Evolutionary conservation across 1,139 yeast genomes (phyloP), one percentile per base, ranked within the genome.

Genomic region (Meyerozyma sp.): DNA sequence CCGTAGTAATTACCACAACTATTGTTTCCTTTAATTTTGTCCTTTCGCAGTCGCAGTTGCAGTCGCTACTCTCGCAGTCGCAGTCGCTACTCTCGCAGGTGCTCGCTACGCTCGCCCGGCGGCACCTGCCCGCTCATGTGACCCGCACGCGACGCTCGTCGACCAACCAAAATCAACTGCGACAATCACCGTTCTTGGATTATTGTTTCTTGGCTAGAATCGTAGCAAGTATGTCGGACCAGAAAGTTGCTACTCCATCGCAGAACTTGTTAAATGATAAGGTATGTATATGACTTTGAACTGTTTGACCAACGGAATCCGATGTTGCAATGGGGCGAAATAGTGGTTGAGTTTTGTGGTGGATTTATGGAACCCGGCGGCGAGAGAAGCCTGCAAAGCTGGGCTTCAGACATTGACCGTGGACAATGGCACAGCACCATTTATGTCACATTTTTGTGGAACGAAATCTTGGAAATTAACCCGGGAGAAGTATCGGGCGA

Each of bases 251-350:
- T 47, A 60, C 80, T 34, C 71, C 86, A 44, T 82, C 87, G 43
- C 86, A 82, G 66, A 78, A 81, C 61, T 78, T 86, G 57, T 75
- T 86, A 58, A 84, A 85, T 62, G 91, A 86, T 62, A 86, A 85
- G 73, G 79, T 73, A 62, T 47, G 74, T 59, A 21, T 10, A 8
- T 9, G 26, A 18, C 13, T 20, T 6, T 4, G 3, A 18, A 18
- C 10, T 14, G 20, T 32, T 32, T 14, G 16, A 13, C 6, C 21
- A 9, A 9, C 3, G 29, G 29, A 7, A 11, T 9, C 13, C 2
- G 4, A 11, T 6, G 29, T 27, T 27, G 13, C 13, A 13, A n/a
- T 27, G 3, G 13, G 29, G 13, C 13, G 29, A 27, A 27, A 11
- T 27, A n/a, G 13, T 27, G 29, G 29, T 5, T n/a, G 23, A 21